A percentile compares a stretch with the other conserved stretches of the same genome.
Evolutionary conservation across 768 basidiomycete genomes (phyloP).

Genomic region (Podaxis sp.): DNA sequence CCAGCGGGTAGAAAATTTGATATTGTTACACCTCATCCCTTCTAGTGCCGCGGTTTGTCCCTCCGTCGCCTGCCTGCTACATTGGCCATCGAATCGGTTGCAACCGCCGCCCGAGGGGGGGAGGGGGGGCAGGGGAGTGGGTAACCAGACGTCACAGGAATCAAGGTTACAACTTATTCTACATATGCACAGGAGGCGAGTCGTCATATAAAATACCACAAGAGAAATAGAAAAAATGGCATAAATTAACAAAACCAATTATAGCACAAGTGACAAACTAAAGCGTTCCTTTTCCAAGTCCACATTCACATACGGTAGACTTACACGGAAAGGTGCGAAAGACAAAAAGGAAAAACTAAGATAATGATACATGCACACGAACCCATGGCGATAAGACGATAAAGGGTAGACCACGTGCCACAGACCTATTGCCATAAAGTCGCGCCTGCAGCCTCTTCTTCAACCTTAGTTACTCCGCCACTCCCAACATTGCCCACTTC

Average conservation of each 20-base stretch:
- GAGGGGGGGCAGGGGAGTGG: too few relatives aligned
- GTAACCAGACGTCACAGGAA: too few relatives aligned
- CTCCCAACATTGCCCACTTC: slow-evolving; percentile 14
- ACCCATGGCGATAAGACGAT: not conserved
- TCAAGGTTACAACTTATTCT: too few relatives aligned
- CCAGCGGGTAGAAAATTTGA: too few relatives aligned
- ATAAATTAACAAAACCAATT: slow-evolving; percentile 8
- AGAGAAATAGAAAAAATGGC: not conserved
- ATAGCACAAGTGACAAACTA: not conserved
- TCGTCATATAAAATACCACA: not conserved
- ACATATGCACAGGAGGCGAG: not conserved
- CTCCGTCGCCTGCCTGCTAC: too few relatives aligned
- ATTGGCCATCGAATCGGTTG: too few relatives aligned
- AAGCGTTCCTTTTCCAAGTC: slow-evolving; percentile 16
- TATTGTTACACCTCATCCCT: too few relatives aligned
- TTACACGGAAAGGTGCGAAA: not conserved
- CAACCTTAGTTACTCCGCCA: slow-evolving; percentile 4
- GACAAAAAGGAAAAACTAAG: not conserved
- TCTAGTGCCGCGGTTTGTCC: too few relatives aligned
- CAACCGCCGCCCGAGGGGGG: too few relatives aligned
- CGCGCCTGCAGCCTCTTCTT: not conserved
- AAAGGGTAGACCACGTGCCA: not conserved
- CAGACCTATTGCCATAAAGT: slow-evolving; percentile 6
- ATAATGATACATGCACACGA: slow-evolving; percentile 1
- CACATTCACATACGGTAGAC: not conserved